Evolutionary conservation across 805 yeast species (phyloP).

Genomic region (Wickerhamiella kazuoi): DNA sequence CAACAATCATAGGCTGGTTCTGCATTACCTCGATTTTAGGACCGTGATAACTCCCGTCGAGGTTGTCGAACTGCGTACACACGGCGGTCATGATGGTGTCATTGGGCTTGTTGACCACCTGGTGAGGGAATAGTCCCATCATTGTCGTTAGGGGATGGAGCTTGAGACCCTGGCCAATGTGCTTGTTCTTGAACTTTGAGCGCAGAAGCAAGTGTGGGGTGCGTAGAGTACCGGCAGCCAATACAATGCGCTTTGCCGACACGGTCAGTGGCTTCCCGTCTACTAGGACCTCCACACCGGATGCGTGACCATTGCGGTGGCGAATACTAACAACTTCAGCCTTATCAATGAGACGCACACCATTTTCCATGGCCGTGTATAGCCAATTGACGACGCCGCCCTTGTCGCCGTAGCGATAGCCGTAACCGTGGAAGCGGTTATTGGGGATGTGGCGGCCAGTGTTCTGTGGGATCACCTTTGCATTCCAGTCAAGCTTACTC

Average conservation of each 20-base stretch:
- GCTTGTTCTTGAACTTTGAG: conserved; percentile 32
- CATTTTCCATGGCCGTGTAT: conserved; percentile 28
- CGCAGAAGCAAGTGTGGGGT: conserved; percentile 32
- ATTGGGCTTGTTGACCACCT: conserved; percentile 23
- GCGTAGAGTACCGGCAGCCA: conserved; percentile 31
- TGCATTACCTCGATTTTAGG: conserved; percentile 33
- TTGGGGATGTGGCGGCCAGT: conserved; percentile 26
- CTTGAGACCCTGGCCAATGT: conserved; percentile 34
- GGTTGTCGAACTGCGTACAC: conserved; percentile 28
- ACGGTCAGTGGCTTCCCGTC: conserved; percentile 15
- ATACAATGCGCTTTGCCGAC: conserved; percentile 28
- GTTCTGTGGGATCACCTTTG: conserved; percentile 29
- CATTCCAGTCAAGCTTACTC: conserved; percentile 29
- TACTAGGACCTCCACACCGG: conserved; percentile 27
- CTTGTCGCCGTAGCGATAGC: conserved; percentile 34
- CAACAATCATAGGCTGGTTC: conserved; percentile 27
- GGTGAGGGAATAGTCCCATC: conserved; percentile 26
- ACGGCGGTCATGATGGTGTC: conserved; percentile 35
- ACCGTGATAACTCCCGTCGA: conserved; percentile 38
- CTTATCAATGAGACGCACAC: conserved; percentile 30
- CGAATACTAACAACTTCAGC: conserved; percentile 26
- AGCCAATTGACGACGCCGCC: conserved; percentile 38
- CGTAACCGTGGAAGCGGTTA: conserved; percentile 33
- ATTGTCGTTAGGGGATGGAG: conserved; percentile 32
- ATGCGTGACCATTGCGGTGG: conserved; percentile 28